A percentile compares a stretch with the other conserved stretches of the same genome.
phyloP scores from a whole-genome alignment of 805 yeast species.

The Candida succiphila region DNA sequence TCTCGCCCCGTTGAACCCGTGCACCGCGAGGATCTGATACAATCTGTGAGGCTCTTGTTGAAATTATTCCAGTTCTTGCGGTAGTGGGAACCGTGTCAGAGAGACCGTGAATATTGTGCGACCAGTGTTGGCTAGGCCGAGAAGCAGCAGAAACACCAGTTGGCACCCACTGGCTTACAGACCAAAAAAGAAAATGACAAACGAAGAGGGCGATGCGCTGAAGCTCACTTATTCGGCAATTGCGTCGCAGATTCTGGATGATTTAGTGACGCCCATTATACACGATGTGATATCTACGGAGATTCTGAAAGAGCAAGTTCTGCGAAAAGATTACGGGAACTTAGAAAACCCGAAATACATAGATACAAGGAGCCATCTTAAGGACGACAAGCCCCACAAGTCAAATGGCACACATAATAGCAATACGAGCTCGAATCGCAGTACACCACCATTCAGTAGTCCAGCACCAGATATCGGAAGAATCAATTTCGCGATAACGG shows the following conservation, averaged over 20 bases:
- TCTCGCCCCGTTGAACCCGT: too few species aligned
- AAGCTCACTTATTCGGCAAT: slow-evolving; percentile 20
- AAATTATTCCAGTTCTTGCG: too few species aligned
- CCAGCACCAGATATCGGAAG: slow-evolving; percentile 20
- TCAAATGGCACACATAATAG: too few species aligned
- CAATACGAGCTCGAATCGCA: slow-evolving; percentile 1
- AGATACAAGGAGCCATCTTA: slow-evolving; percentile 7
- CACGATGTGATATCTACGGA: slow-evolving; percentile 21
- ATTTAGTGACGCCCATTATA: slow-evolving; percentile 23
- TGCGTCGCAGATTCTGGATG: slow-evolving; percentile 20
- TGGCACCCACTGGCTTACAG: too few species aligned
- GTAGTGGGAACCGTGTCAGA: too few species aligned
- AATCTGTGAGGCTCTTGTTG: too few species aligned
- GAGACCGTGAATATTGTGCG: too few species aligned
- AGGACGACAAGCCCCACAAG: background rate
- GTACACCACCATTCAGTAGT: slow-evolving; percentile 1
- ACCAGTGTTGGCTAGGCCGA: too few species aligned
- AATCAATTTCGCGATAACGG: slow-evolving; percentile 15
- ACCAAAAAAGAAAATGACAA: too few species aligned
- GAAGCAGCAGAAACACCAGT: too few species aligned
- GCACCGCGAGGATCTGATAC: too few species aligned
- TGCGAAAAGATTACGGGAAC: slow-evolving; percentile 21
- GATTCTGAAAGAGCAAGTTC: slow-evolving; percentile 20
- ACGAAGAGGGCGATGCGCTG: slow-evolving; percentile 4
- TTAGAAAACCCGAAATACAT: slow-evolving; percentile 14